A percentile compares a stretch with the other conserved stretches of the same genome.
phyloP scores from a whole-genome alignment of 148 eudicot species.

The Rhododendron vialii region DNA sequence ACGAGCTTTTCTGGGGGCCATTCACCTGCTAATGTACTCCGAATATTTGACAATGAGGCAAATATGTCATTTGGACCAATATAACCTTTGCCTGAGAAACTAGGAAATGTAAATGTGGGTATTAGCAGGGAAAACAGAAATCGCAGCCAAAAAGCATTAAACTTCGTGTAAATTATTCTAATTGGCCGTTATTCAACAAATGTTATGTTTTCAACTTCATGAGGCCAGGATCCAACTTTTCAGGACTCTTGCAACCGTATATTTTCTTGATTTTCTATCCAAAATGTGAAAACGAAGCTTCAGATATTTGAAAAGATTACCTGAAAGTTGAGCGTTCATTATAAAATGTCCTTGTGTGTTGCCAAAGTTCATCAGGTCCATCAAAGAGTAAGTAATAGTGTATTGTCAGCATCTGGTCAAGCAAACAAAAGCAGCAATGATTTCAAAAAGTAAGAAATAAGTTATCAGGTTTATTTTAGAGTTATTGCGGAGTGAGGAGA shows the following conservation, averaged over 20 bases:
- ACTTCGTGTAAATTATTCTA: not conserved
- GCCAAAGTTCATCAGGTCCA: constrained; percentile 81
- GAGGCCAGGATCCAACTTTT: not conserved
- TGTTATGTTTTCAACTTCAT: not conserved
- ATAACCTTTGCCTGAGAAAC: constrained; percentile 69
- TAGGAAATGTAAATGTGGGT: constrained; percentile 18
- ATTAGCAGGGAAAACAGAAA: constrained; percentile 13
- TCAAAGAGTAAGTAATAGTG: constrained; percentile 93
- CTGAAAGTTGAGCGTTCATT: constrained; percentile 60
- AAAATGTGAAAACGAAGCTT: not conserved
- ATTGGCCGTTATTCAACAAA: not conserved
- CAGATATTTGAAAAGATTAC: constrained; percentile 26
- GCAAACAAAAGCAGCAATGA: constrained; percentile 14
- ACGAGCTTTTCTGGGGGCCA: constrained; percentile 93
- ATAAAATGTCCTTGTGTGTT: constrained; percentile 62
- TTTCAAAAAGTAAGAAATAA: not conserved
- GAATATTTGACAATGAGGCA: constrained; percentile 46
- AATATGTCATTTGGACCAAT: constrained; percentile 56
- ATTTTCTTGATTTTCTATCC: not conserved
- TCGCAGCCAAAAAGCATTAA: not conserved
- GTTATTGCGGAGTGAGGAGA: not conserved
- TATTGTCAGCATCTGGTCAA: constrained; percentile 76
- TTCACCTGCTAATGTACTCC: constrained; percentile 71
- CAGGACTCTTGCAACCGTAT: not conserved
- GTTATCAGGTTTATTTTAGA: too few relatives aligned